Evolutionary conservation across 2,329 filamentous ascomycete species (phyloP).

Genomic region (Colletotrichum sojae): DNA sequence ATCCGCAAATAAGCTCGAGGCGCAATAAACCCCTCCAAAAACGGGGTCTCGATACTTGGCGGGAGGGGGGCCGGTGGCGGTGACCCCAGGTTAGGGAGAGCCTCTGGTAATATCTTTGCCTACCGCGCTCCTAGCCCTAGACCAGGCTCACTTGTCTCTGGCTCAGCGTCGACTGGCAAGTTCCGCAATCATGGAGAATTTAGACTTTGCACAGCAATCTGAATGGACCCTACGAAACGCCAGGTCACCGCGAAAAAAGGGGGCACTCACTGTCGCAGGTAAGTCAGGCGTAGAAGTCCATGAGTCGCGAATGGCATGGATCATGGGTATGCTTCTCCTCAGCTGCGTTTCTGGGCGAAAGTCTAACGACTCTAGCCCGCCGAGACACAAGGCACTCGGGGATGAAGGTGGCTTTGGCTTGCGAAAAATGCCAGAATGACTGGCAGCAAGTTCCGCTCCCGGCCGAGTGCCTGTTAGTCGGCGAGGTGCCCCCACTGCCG

Average conservation of each 20-base stretch:
- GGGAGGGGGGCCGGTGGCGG: background rate
- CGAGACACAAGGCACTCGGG: background rate
- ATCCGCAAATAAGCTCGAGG: background rate
- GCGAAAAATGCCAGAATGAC: background rate
- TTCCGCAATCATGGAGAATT: background rate
- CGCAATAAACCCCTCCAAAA: background rate
- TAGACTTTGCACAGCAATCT: background rate
- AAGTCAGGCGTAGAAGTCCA: background rate
- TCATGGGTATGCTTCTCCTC: slow-evolving; percentile 1
- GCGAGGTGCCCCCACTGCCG: background rate
- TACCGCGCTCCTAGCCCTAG: background rate
- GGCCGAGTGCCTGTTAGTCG: background rate
- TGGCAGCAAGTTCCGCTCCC: background rate
- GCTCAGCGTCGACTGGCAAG: background rate
- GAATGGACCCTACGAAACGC: no score
- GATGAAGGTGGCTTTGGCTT: background rate
- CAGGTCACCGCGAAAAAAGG: background rate
- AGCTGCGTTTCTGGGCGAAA: slow-evolving; percentile 21
- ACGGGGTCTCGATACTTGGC: background rate
- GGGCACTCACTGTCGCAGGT: background rate
- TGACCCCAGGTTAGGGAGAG: background rate
- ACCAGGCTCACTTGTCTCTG: background rate
- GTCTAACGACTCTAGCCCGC: background rate
- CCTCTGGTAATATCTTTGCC: background rate
- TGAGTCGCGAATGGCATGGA: slow-evolving; percentile 24